Evolutionary conservation across 78 protist genomes (phyloP).

Genomic region (Pelomyxa schiedti): DNA sequence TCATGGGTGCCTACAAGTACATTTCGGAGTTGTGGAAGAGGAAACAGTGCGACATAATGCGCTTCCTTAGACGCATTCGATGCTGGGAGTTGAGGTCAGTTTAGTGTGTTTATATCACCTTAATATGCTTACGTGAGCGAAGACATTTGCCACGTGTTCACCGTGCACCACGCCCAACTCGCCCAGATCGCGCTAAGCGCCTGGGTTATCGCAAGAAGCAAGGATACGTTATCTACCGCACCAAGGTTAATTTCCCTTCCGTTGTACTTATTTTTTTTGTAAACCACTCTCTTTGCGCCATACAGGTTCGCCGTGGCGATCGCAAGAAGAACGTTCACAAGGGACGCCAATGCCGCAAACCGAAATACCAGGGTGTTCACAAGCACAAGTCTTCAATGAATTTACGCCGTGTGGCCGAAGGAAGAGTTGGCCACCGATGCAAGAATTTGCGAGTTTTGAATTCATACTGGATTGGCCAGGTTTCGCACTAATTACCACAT

Average conservation of each 20-base stretch:
- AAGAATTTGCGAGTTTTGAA: slow-evolving; percentile 96
- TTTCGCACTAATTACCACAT: too few relatives aligned
- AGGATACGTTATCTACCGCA: slow-evolving; percentile 81
- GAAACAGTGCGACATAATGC: slow-evolving; percentile 96
- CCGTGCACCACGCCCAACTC: slow-evolving; percentile 90
- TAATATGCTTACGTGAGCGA: too few relatives aligned
- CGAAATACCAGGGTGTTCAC: slow-evolving; percentile 85
- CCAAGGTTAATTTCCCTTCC: background rate
- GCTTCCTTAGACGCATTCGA: slow-evolving; percentile 95
- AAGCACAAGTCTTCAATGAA: slow-evolving; percentile 73
- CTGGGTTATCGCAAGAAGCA: slow-evolving; percentile 99
- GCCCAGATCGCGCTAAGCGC: slow-evolving; percentile 98
- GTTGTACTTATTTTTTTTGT: background rate
- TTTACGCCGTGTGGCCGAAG: slow-evolving; percentile 90
- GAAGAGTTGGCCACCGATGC: slow-evolving; percentile 84
- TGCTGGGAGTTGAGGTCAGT: slow-evolving; percentile 92
- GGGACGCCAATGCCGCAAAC: slow-evolving; percentile 99
- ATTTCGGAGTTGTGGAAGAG: slow-evolving; percentile 88
- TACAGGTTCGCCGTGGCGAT: slow-evolving; percentile 96
- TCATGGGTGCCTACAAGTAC: slow-evolving; percentile 94
- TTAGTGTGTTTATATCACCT: background rate
- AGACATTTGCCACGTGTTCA: slow-evolving; percentile 88
- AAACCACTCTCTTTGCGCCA: too few relatives aligned
- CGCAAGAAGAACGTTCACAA: slow-evolving; percentile 83
- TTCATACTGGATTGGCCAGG: slow-evolving; percentile 95